phyloP scores from a whole-genome alignment of 352 stramenopile genomes.

The Elongisporangium anandrum region DNA sequence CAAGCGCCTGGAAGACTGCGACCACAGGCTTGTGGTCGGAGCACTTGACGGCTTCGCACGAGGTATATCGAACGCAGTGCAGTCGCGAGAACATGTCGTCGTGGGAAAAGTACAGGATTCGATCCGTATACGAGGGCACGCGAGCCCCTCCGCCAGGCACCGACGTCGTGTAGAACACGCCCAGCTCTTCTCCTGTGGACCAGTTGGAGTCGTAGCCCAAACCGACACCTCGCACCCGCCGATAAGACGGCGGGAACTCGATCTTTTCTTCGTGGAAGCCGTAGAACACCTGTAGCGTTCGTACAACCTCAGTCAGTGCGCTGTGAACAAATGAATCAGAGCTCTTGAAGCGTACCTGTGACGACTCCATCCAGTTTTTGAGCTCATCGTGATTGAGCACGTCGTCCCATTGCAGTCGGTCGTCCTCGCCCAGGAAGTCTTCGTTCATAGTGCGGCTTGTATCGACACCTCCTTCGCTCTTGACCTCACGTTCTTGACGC shows the following conservation, averaged over 20 bases:
- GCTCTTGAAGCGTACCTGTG: slow-evolving; percentile 7
- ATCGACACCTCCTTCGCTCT: slow-evolving; percentile 2
- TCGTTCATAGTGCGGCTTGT: not conserved
- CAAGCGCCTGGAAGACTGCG: slow-evolving; percentile 62
- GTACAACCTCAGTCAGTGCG: not conserved
- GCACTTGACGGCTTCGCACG: slow-evolving; percentile 62
- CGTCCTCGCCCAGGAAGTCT: slow-evolving; percentile 24
- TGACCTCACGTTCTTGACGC: slow-evolving; percentile 13
- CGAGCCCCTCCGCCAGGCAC: slow-evolving; percentile 54
- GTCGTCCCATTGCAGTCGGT: slow-evolving; percentile 52
- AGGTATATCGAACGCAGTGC: slow-evolving; percentile 63
- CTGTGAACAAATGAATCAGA: not conserved
- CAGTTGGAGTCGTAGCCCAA: slow-evolving; percentile 8
- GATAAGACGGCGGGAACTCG: slow-evolving; percentile 72
- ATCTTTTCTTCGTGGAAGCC: slow-evolving; percentile 77
- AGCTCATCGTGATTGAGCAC: slow-evolving; percentile 73
- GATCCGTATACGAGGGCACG: slow-evolving; percentile 88
- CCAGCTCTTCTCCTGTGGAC: slow-evolving; percentile 19
- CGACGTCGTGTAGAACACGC: slow-evolving; percentile 50
- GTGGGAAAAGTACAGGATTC: slow-evolving; percentile 83
- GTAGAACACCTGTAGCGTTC: slow-evolving; percentile 49
- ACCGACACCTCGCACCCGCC: slow-evolving; percentile 40
- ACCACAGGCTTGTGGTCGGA: slow-evolving; percentile 86
- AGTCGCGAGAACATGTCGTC: slow-evolving; percentile 59
- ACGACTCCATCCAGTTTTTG: slow-evolving; percentile 36